Conservation (phyloP, 2,329 filamentous ascomycete species). For the Penicillium freii region DNA sequence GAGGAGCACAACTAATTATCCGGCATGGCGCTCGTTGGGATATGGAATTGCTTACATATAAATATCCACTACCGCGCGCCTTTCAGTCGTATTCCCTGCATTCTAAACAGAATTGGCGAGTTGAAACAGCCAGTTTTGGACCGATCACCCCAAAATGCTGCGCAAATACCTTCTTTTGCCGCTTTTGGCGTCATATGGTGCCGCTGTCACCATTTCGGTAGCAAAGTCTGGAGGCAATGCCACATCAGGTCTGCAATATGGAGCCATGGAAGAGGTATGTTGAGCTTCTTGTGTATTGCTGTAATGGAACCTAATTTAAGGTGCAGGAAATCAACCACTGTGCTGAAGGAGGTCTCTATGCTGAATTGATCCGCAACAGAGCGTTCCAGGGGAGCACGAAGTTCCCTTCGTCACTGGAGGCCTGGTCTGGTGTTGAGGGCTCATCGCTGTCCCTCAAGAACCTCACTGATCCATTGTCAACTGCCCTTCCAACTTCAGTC, state of each 20-base stretch:
- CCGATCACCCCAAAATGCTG: conserved; percentile 16
- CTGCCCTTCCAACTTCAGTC: conserved; percentile 46
- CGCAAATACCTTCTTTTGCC: conserved; percentile 25
- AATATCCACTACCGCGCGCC: background rate
- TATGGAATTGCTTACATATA: background rate
- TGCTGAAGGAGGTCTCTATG: conserved; percentile 37
- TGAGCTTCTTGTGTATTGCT: background rate
- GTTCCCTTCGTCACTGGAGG: conserved; percentile 32
- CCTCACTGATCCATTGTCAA: conserved; percentile 43
- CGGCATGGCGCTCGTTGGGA: background rate
- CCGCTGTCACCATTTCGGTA: conserved; percentile 30
- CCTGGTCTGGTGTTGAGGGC: conserved; percentile 32
- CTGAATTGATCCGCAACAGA: conserved; percentile 36
- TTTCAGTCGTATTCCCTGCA: background rate
- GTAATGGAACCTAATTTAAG: background rate
- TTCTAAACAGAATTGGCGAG: conserved; percentile 11
- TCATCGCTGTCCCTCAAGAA: conserved; percentile 37
- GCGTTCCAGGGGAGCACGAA: conserved; percentile 35
- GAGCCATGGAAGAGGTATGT: conserved; percentile 33
- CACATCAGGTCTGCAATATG: conserved; percentile 30
- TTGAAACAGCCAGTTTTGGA: conserved; percentile 1
- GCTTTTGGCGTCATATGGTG: conserved; percentile 25
- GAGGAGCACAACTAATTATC: conserved; percentile 1
- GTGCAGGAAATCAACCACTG: conserved; percentile 33
- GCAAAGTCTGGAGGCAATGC: conserved; percentile 32